Base-by-base conservation (phyloP, 495 filamentous ascomycete genomes). In the Tuber microsphaerosporum region DNA sequence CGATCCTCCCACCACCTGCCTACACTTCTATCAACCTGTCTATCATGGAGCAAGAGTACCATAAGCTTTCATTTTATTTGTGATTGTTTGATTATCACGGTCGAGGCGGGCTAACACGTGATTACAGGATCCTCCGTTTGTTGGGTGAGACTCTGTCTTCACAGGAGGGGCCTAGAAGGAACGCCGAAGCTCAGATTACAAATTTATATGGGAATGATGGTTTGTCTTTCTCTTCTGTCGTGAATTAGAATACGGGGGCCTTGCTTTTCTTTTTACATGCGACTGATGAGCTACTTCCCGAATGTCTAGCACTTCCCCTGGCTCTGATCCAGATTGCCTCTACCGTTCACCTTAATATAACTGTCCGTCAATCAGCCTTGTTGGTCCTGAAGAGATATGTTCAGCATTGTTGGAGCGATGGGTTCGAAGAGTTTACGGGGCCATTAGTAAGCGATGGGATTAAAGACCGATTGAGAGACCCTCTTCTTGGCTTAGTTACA, bases 301-400 rank as follows among this genome's bases (percentile, higher is more conserved):
- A 45, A 22, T 71, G 85, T 79, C 84, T 86, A 81, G 90, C 89
- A 43, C 97, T 94, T 81, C 92, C 95, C 34, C 84, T 91, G 68
- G 89, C 90, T 46, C 89, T 98, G 43, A 87, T 90, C 75, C 89
- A 92, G 73, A 92, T 98, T 79, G 94, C 90, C 72, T 87, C 88
- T 48, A 92, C 96, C 84, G 84, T 88, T 12, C 88, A 89, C 69
- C 86, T 94, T 70, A 87, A 91, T 12, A 84, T 90, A 73, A 87
- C 91, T 70, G 87, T 95, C 71, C 91, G 95, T 75, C 95, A 97
- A 84, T 87, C 93, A 34, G 91, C 95, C 44, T 85, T 98, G 56
- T 88, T 92, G 26, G 86, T 88, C n/a, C 88, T 99, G 43, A 92
- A 93, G 77, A 89, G 88, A 56, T 93, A 94, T 83, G 91, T 97